Conservation (phyloP, 176 grass and related monocot species). For the Dendrocalamus sinicus region DNA sequence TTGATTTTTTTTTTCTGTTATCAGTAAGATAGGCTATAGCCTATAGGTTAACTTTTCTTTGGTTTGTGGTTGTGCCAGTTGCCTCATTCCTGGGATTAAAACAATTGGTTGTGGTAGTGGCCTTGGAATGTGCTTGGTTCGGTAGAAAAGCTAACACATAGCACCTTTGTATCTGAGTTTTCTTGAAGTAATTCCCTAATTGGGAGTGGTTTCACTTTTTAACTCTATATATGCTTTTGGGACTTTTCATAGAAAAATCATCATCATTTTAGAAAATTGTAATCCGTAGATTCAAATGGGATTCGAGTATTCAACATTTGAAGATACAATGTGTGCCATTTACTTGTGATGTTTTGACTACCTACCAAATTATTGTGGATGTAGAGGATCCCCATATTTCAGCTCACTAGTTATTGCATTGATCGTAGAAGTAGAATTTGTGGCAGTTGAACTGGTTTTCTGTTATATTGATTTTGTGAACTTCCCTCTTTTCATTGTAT, state of each 20-base stretch:
- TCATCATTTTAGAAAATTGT: not conserved
- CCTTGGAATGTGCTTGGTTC: not conserved
- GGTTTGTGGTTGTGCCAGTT: not conserved
- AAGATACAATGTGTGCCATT: slow-evolving; percentile 14
- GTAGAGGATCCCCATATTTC: not conserved
- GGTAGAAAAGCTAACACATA: not conserved
- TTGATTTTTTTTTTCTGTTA: not conserved
- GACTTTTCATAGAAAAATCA: not conserved
- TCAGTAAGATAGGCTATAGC: not conserved
- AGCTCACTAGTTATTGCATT: not conserved
- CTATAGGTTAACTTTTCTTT: not conserved
- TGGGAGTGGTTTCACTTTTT: not conserved
- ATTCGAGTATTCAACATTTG: not conserved
- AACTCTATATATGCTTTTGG: not conserved
- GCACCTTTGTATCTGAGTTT: not conserved
- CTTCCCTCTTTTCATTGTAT: not conserved
- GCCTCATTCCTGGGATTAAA: not conserved
- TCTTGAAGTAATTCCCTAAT: not conserved
- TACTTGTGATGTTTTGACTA: slow-evolving; percentile 2
- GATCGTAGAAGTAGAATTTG: slow-evolving; percentile 14
- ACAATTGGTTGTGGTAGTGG: not conserved
- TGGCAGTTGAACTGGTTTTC: not conserved
- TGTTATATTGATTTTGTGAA: slow-evolving; percentile 27
- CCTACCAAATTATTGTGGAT: not conserved
- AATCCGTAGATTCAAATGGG: slow-evolving; percentile 11